Base-by-base conservation (phyloP, 2,329 filamentous ascomycete genomes). In the Phyllosticta ampelicida region DNA sequence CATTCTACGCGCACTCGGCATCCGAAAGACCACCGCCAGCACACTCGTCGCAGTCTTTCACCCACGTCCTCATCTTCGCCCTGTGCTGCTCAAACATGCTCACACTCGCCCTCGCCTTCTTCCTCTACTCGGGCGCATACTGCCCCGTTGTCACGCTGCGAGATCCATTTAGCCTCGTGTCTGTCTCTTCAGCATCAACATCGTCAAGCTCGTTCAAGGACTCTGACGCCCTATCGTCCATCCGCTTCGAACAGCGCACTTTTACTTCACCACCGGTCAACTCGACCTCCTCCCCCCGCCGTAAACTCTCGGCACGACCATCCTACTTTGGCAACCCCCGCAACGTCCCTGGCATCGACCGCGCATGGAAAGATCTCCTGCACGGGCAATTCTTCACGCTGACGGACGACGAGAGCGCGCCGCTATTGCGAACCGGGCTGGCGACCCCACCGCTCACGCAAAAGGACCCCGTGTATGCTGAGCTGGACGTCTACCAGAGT, bases 401-500 rank as follows among this genome's bases (percentile, higher is more conserved):
- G 48, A 28, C 53, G 9, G n/a, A 44, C 48, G 53, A 52, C 11
- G 57, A 59, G 36, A 48, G 23, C 28, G 28, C 30, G 13, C 53
- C 57, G 28, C 51, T 48, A 21, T n/a, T 59, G 20, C 28, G 48
- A 16, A 19, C 36, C 5, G 26, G 26, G 23, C 48, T 54, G 52
- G 50, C 51, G 8, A 52, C 13, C n/a, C 21, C 11, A 6, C 3
- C 23, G 2, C 48, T 44, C 28, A 52, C 18, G n/a, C 28, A 16
- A 9, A 21, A 48, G 8, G 18, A 26, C 21, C 48, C 28, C 9
- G n/a, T 53, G 29, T 59, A 55, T 21, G 57, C 48, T 29, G 57
- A 59, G 26, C 57, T 59, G 16, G 49, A 29, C 49, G 57, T 59
- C 19, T 55, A 55, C 53, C 57, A 59, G 48, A 59, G 26, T 53